Evolutionary conservation across 129 eudicot genomes (phyloP), one percentile per base, ranked within the genome.

Genomic region (Flaveria bidentis): DNA sequence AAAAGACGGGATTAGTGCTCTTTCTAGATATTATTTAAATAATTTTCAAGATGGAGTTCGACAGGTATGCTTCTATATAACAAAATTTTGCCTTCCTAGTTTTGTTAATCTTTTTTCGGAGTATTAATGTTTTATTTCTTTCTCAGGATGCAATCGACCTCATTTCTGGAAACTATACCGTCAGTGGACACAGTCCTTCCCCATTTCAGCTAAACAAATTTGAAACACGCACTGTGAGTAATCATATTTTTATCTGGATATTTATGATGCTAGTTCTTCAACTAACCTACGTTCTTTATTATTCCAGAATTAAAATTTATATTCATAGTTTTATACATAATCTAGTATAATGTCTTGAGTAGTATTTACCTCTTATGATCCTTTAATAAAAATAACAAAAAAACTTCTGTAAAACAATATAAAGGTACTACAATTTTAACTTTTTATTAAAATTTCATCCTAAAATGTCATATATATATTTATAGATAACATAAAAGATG

Each of bases 141-240:
- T 81, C 73, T 44, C 91, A 94, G 99, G 99, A 94, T 78, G 99
- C 99, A 46, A 89, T 91, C 64, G 99, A 94, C 83, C 99, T 94
- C 64, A 82, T 94, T 22, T 86, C 93, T 66, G 99, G 99, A 39
- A 93, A 82, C 76, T 94, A 89, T 78, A 83, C 79, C 17, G 88
- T 89, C 81, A 86, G 71, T 81, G 88, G 87, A 79, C 57, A 76
- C 55, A 79, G 87, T 8, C 94, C 88, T 60, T 91, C 96, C 46
- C 93, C 92, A 2, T 84, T 82, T 76, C 89, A 87, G 83, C 82
- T 73, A 72, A 86, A 80, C 76, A 87, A 86, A 80, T 81, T 82
- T 69, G 98, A 91, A 50, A 47, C 93, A 53, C 78, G 89, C 39
- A 81, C 94, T 23, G 99, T 94, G 81, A 89, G 97, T 73, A 15